Conservation (phyloP, 441 rosid species). For the Populus hybrid region DNA sequence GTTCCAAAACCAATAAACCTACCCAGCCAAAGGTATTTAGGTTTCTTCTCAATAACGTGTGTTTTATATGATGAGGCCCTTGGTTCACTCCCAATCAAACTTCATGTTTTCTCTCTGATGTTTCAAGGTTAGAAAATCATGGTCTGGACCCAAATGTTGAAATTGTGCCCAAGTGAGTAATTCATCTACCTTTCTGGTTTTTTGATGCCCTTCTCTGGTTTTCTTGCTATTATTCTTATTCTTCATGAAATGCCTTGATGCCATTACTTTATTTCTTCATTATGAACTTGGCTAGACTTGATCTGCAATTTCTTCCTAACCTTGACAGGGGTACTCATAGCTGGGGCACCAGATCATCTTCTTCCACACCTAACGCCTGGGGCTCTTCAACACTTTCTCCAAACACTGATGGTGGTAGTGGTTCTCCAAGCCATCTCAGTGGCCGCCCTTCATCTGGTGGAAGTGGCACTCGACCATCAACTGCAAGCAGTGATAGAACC, state of each 20-base stretch:
- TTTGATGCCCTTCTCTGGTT: constrained; percentile 2
- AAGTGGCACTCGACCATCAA: constrained; percentile 89
- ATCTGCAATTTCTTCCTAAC: constrained; percentile 14
- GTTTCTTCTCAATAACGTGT: constrained; percentile 16
- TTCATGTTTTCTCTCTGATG: constrained; percentile 25
- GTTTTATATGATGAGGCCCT: constrained; percentile 9
- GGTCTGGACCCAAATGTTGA: constrained; percentile 96
- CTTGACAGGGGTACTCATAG: constrained; percentile 83
- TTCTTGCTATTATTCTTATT: neutral
- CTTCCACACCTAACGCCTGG: constrained; percentile 81
- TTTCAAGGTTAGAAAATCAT: constrained; percentile 88
- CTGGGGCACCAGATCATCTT: constrained; percentile 87
- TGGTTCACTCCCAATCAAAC: constrained; percentile 2
- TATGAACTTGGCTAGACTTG: constrained; percentile 8
- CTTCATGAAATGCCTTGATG: neutral
- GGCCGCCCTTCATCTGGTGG: constrained; percentile 98
- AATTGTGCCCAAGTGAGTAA: constrained; percentile 97
- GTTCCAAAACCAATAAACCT: constrained; percentile 98
- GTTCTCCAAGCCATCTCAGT: constrained; percentile 79
- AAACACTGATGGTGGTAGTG: constrained; percentile 62
- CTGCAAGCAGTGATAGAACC: constrained; percentile 81
- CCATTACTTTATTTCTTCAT: neutral
- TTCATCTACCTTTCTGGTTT: constrained; percentile 3
- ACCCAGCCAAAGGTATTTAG: constrained; percentile 91
- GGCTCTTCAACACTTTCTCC: constrained; percentile 72